These are phyloP conservation scores for Candida sojae DNA, from an alignment of 1,139 yeast genomes.

Conservation along the genomic window DNA sequence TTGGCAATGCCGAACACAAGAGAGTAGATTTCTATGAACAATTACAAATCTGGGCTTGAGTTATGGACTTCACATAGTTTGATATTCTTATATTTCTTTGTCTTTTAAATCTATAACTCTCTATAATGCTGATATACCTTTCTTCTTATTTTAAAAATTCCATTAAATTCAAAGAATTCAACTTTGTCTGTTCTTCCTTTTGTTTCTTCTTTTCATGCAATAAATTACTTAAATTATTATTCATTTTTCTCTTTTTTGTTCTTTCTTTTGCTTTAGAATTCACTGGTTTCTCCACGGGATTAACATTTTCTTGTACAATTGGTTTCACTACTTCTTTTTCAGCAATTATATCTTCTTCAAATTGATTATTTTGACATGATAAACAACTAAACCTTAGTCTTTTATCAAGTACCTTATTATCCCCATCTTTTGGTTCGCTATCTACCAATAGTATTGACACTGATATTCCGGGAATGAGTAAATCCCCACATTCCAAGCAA, in stretches of 20 bases:
- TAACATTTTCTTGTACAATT: constrained; percentile 8
- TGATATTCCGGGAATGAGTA: constrained; percentile 50
- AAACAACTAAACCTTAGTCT: constrained; percentile 10
- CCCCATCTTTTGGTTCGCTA: constrained; percentile 2
- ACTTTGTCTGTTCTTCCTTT: constrained; percentile 24
- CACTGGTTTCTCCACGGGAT: background rate
- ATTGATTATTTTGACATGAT: constrained; percentile 8
- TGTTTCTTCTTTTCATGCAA: constrained; percentile 46
- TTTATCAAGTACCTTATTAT: background rate
- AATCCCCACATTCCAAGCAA: constrained; percentile 48
- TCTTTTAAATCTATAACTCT: too few species aligned
- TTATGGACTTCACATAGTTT: too few species aligned
- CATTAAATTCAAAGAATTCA: constrained; percentile 44
- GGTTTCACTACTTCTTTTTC: constrained; percentile 1
- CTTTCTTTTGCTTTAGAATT: constrained; percentile 23
- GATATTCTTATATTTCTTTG: too few species aligned
- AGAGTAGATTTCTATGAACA: too few species aligned
- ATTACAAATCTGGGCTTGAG: constrained; percentile 21
- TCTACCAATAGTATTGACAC: constrained; percentile 21
- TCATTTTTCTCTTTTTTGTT: constrained; percentile 30
- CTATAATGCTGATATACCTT: too few species aligned
- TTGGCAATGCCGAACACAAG: too few species aligned
- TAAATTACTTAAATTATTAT: constrained; percentile 35
- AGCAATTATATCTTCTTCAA: constrained; percentile 8
- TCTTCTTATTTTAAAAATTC: constrained; percentile 39